Conservation (phyloP, 192 early-diverging fungal species). For the Geranomyces michiganensis region DNA sequence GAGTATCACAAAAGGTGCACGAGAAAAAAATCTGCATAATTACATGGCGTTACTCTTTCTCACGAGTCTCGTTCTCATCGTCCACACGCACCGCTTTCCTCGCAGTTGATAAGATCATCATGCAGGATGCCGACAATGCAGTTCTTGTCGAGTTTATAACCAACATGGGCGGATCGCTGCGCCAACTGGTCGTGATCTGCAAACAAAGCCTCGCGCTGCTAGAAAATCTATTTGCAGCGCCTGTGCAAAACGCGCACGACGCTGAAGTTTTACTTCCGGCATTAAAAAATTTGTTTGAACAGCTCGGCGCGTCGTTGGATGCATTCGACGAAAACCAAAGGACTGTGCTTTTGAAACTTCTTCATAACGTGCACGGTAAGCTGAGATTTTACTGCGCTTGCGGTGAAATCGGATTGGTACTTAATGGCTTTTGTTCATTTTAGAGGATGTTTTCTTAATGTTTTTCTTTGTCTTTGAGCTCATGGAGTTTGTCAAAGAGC, state of each 20-base stretch:
- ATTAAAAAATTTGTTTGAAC: neutral
- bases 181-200: conserved; percentile 40
- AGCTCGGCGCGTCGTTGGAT: conserved; percentile 2
- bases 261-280: conserved; percentile 19
- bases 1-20: conserved; percentile 21
- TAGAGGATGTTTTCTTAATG: conserved; percentile 74
- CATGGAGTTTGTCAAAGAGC: conserved; percentile 73
- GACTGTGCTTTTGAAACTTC: conserved; percentile 9
- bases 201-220: conserved; percentile 39
- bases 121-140: conserved; percentile 19
- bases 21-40: no score
- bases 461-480: conserved; percentile 81
- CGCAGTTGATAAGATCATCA: conserved; percentile 24
- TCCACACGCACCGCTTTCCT: conserved; percentile 17
- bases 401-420: no score
- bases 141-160: conserved; percentile 42
- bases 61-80: neutral
- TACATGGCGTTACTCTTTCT: no score
- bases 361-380: conserved; percentile 39
- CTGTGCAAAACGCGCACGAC: conserved; percentile 17
- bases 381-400: no score
- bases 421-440: no score
- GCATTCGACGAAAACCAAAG: neutral
- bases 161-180: conserved; percentile 43
- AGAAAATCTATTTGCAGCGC: conserved; percentile 36